Percentiles rank a stretch among this genome's conserved stretches.
phyloP scores from a whole-genome alignment of 805 yeast species.

The Cyberlindnera nakhonratchasimensis region DNA sequence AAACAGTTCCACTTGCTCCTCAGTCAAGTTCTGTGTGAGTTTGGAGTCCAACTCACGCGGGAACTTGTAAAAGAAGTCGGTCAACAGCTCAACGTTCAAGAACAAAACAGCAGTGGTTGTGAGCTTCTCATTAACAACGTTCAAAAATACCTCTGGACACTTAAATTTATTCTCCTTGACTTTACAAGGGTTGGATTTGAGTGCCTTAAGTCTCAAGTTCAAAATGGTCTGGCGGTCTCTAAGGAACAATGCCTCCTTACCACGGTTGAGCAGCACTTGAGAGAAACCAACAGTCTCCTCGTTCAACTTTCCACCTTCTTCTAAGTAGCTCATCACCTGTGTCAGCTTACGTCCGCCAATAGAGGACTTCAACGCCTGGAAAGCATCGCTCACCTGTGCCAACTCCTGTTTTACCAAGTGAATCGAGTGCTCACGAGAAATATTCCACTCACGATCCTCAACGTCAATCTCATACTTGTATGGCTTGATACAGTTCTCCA shows the following conservation, averaged over 20 bases:
- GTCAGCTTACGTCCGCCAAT: constrained; percentile 82
- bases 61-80: constrained; percentile 94
- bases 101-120: constrained; percentile 92
- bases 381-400: constrained; percentile 71
- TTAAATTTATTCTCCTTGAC: constrained; percentile 76
- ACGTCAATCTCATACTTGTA: constrained; percentile 95
- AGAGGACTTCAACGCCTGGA: constrained; percentile 53
- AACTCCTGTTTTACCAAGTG: constrained; percentile 77
- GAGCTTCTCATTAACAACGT: constrained; percentile 86
- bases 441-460: constrained; percentile 91
- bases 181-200: constrained; percentile 74
- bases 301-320: constrained; percentile 34
- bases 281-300: constrained; percentile 85
- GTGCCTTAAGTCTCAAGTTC: constrained; percentile 69
- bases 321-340: constrained; percentile 75
- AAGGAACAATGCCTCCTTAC: constrained; percentile 80
- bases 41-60: constrained; percentile 88
- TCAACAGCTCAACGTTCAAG: constrained; percentile 85
- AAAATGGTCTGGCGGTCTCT: constrained; percentile 68
- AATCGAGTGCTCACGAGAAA: constrained; percentile 75
- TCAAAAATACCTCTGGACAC: constrained; percentile 93
- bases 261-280: constrained; percentile 65
- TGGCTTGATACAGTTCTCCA: constrained; percentile 96
- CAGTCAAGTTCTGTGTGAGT: constrained; percentile 57
- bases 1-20: constrained; percentile 79